Conservation (phyloP, 1,284 basidiomycete species). For the Hymenochaete sp. region DNA sequence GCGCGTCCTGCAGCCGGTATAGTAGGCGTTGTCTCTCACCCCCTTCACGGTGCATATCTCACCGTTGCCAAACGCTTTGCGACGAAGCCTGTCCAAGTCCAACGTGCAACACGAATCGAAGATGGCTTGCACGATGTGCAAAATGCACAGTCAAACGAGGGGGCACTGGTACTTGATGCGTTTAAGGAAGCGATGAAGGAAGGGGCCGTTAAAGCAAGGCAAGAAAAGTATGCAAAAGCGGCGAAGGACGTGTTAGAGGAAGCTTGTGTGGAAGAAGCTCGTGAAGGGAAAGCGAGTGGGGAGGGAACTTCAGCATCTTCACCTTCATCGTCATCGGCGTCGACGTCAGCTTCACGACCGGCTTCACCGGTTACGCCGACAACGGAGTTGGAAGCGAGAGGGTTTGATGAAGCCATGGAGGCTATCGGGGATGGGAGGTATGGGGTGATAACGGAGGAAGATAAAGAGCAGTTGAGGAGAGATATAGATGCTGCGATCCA, state of each 20-base stretch:
- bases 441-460: no score
- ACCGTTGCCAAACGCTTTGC: slow-evolving; percentile 26
- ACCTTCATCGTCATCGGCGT: not conserved
- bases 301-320: slow-evolving; percentile 5
- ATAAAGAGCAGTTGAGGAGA: no score
- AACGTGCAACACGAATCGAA: slow-evolving; percentile 29
- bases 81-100: slow-evolving; percentile 27
- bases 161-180: slow-evolving; percentile 28
- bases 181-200: slow-evolving; percentile 32
- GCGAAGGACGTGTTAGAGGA: slow-evolving; percentile 28
- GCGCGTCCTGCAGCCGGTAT: slow-evolving; percentile 39
- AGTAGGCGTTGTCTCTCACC: slow-evolving; percentile 35
- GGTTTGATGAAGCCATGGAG: no score
- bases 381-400: no score
- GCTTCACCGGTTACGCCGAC: no score
- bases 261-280: slow-evolving; percentile 13
- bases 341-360: not conserved
- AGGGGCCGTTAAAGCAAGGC: slow-evolving; percentile 26
- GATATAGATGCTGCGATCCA: no score
- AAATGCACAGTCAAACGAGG: slow-evolving; percentile 19
- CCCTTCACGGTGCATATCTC: slow-evolving; percentile 36
- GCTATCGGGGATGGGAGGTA: no score
- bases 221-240: slow-evolving; percentile 28
- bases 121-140: slow-evolving; percentile 33
- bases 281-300: no score